phyloP scores from a whole-genome alignment of 345 rosid genomes.

The Eutrema yunnanense region DNA sequence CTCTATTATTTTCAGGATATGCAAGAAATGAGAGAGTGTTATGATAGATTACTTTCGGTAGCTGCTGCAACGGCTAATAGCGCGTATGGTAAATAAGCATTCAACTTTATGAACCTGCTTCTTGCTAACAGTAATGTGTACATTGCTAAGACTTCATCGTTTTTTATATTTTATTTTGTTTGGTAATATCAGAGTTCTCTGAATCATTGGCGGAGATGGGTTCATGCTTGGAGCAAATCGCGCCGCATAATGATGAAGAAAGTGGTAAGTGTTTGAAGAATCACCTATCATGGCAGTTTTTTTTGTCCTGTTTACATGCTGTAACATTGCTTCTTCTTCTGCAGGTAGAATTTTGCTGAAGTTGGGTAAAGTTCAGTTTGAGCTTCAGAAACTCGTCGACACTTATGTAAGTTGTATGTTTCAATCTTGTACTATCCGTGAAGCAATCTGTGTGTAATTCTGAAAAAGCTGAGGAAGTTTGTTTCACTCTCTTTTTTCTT shows the following conservation, averaged over 20 bases:
- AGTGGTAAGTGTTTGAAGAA: slow-evolving; percentile 44
- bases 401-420: slow-evolving; percentile 68
- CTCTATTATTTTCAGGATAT: slow-evolving; percentile 50
- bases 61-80: slow-evolving; percentile 95
- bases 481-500: slow-evolving; percentile 5
- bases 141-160: background rate
- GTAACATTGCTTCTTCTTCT: slow-evolving; percentile 20
- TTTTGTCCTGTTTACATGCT: background rate
- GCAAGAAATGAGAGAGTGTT: slow-evolving; percentile 82
- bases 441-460: background rate
- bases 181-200: slow-evolving; percentile 66
- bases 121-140: background rate
- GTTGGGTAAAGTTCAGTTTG: slow-evolving; percentile 80
- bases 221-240: slow-evolving; percentile 72
- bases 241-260: slow-evolving; percentile 71
- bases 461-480: slow-evolving; percentile 2
- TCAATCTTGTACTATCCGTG: slow-evolving; percentile 1
- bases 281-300: background rate
- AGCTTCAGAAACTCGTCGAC: slow-evolving; percentile 84
- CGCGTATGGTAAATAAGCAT: slow-evolving; percentile 58
- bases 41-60: slow-evolving; percentile 84
- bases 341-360: slow-evolving; percentile 58
- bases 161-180: background rate
- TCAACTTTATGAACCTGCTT: background rate
- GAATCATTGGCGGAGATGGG: slow-evolving; percentile 97